These are phyloP conservation scores for Kluyveromyces siamensis DNA, from an alignment of 805 yeast species.

Conservation along the genomic window DNA sequence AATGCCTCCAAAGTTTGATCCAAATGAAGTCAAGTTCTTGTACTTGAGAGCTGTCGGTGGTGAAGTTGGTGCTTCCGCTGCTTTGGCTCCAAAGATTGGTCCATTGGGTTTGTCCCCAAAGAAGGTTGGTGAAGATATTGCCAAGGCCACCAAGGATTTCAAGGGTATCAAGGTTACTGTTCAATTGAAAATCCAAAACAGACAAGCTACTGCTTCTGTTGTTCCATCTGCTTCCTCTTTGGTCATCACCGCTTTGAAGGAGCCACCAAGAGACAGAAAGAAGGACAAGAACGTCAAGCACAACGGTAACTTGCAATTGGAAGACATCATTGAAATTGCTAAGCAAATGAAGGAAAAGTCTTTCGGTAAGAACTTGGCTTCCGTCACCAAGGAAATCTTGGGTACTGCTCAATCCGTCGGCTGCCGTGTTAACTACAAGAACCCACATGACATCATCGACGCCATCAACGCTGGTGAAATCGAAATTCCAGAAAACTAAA, in stretches of 20 bases:
- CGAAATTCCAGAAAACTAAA: conserved; percentile 44
- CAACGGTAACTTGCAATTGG: conserved; percentile 96
- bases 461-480: conserved; percentile 98
- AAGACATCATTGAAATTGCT: conserved; percentile 94
- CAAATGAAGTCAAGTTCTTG: conserved; percentile 94
- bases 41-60: conserved; percentile 99
- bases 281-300: conserved; percentile 99
- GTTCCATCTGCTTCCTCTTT: conserved; percentile 99
- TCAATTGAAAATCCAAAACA: conserved; percentile 97
- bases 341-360: conserved; percentile 97
- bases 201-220: conserved; percentile 98
- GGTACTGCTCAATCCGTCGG: conserved; percentile 99
- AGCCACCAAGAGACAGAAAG: conserved; percentile 99
- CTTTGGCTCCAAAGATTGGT: conserved; percentile 99
- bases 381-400: conserved; percentile 96
- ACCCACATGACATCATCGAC: conserved; percentile 98
- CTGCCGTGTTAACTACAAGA: conserved; percentile 98
- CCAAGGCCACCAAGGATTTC: conserved; percentile 98
- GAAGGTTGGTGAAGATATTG: conserved; percentile 99
- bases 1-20: conserved; percentile 99
- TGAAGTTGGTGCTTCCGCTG: conserved; percentile 99
- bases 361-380: conserved; percentile 93
- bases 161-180: conserved; percentile 99
- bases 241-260: conserved; percentile 98
- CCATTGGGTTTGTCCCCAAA: conserved; percentile 99